Evolutionary conservation across 441 rosid genomes (phyloP), one percentile per base, ranked within the genome.

Genomic region (Pelargonium australe): DNA sequence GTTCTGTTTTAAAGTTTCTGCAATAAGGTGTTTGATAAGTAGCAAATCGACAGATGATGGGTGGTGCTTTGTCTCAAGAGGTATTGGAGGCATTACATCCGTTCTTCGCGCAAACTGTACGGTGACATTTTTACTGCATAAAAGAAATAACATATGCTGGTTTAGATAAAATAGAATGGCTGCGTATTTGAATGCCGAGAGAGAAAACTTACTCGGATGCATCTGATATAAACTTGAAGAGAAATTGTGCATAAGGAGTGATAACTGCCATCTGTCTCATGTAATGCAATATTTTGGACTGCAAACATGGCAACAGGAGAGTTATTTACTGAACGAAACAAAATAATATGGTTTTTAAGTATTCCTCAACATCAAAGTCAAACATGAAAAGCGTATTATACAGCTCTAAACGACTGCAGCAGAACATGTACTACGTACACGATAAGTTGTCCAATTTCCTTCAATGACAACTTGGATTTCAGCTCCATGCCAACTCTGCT

Each of bases 261-360:
- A 94, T 91, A 70, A 94, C 97, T 77, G 99, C 99, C 99, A 94
- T 94, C 79, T 94, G 97, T 73, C 99, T 84, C 96, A 94, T 89
- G 79, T 88, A 94, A 78, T 94, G 99, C 89, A 91, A 85, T 80
- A 94, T 91, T 82, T 91, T 94, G 64, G 97, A 91, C 99, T 91
- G 89, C 78, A 84, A 58, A 58, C 41, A 70, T 44, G 63, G 68
- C 58, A 79, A 62, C 19, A 78, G 34, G 66, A 28, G 61, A 62
- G 41, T 51, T 16, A 73, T 58, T 68, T 43, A 34, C 40, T 55
- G 14, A 43, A 34, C 47, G n/a, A 41, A 49, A 43, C 6, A 68
- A 47, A 37, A 47, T 11, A 11, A 58, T 23, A 58, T 8, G 17
- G 11, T 58, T 41, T 41, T 41, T 9, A 55, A 57, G 62, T 57